Percentiles rank a stretch among this genome's conserved stretches.
Evolutionary conservation across 148 eudicot species (phyloP).

Genomic region (Polygonum aviculare): DNA sequence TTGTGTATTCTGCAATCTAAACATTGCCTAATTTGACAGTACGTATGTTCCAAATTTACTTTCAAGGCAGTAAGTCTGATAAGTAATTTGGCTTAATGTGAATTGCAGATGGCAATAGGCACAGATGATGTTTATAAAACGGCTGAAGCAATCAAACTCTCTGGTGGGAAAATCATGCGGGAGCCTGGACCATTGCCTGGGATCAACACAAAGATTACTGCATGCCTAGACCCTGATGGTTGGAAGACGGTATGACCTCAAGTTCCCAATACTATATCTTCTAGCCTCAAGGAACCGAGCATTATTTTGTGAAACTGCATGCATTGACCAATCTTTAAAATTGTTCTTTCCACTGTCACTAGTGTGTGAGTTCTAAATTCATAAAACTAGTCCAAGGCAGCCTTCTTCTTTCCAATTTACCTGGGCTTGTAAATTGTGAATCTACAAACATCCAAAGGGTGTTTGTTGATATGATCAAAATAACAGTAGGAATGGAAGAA

Average conservation of each 20-base stretch:
- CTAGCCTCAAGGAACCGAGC: background rate
- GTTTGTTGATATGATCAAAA: no score
- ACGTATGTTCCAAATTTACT: background rate
- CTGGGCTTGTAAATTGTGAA: no score
- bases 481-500: no score
- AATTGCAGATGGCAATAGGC: conserved; percentile 38
- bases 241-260: conserved; percentile 35
- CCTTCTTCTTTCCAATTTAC: background rate
- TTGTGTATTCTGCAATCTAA: background rate
- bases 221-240: conserved; percentile 48
- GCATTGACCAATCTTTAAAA: background rate
- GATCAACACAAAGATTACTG: conserved; percentile 37
- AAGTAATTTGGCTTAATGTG: conserved; percentile 3
- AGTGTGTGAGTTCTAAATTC: background rate
- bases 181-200: conserved; percentile 47
- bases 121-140: conserved; percentile 46
- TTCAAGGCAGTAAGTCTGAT: background rate
- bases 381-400: background rate
- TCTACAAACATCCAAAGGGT: no score
- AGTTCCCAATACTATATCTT: background rate
- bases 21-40: background rate
- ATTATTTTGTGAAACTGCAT: background rate
- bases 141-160: conserved; percentile 36
- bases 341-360: background rate
- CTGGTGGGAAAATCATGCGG: conserved; percentile 35